Evolutionary conservation across 257 asterid genomes (phyloP), one percentile per base, ranked within the genome.

Genomic region (Nicotiana attenuata): DNA sequence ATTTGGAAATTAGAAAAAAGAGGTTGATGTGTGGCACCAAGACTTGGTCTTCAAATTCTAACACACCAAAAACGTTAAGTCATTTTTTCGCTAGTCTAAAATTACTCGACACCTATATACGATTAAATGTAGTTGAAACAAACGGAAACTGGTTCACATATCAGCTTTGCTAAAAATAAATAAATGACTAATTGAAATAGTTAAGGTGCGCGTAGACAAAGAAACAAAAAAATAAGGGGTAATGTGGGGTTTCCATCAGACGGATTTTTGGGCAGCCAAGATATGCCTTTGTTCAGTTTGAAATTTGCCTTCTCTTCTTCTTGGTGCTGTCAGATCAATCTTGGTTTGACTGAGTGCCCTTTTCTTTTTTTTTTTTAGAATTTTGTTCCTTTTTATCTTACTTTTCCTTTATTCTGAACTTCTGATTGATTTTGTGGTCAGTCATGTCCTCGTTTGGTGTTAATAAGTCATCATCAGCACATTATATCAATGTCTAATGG

Each of bases 211-310:
- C 35, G 5, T 5, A 28, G 2, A 28, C 29, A 1, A 29, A 29
- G 33, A 29, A 3, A 22, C 29, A 20, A 13, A 6, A 33, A 33
- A 33, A 0, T 33, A 33, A 33, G 38, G 38, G 14, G 38, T 73
- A 24, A 73, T 50, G 41, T 73, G 6, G 63, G 45, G 63, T 50
- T 81, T 80, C 84, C 67, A 81, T 84, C 80, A 61, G 29, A n/a
- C 38, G 87, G 80, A 41, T 84, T 22, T 84, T 65, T 45, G 31
- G 10, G 71, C 38, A 22, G 84, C 87, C 26, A 13, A 57, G 75
- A 20, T 28, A 28, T 28, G 45, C 41, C 78, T 31, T 16, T 5
- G 5, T 29, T 61, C 86, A 63, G 83, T 56, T 77, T 41, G 82
- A 81, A 55, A 60, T 38, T 76, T 47, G 56, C 77, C 33, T 31